Conservation (phyloP, 2,329 filamentous ascomycete species). For the Trichoderma lentiforme region DNA sequence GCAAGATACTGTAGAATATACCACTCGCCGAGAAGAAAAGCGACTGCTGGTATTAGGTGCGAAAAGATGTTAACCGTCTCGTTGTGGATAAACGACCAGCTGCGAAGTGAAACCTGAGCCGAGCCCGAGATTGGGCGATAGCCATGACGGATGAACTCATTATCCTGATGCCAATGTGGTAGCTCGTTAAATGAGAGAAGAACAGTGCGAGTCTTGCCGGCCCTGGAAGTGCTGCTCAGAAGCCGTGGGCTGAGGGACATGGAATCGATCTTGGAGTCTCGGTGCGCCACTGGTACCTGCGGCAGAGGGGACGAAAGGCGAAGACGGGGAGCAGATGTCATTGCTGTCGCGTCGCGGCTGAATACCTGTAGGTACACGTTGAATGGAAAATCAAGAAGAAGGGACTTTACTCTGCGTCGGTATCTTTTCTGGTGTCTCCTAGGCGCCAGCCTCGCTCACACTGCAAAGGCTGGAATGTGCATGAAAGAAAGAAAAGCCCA, state of each 20-base stretch:
- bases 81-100: constrained; percentile 10
- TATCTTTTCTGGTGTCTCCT: background rate
- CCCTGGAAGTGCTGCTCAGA: background rate
- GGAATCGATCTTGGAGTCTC: background rate
- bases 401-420: background rate
- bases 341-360: background rate
- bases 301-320: background rate
- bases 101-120: background rate
- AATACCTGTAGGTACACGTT: background rate
- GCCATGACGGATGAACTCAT: constrained; percentile 11
- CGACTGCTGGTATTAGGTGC: background rate
- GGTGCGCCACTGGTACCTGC: background rate
- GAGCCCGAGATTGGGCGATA: constrained; percentile 11
- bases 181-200: background rate
- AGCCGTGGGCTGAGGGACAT: background rate
- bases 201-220: background rate
- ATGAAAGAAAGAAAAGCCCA: background rate
- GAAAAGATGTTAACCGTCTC: constrained; percentile 6
- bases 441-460: background rate
- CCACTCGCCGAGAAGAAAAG: constrained; percentile 4
- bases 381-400: background rate
- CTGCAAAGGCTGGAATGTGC: background rate
- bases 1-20: background rate
- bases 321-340: constrained; percentile 10
- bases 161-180: constrained; percentile 11